Evolutionary conservation across 768 basidiomycete genomes (phyloP).

Genomic region (Mrakia gelida): DNA sequence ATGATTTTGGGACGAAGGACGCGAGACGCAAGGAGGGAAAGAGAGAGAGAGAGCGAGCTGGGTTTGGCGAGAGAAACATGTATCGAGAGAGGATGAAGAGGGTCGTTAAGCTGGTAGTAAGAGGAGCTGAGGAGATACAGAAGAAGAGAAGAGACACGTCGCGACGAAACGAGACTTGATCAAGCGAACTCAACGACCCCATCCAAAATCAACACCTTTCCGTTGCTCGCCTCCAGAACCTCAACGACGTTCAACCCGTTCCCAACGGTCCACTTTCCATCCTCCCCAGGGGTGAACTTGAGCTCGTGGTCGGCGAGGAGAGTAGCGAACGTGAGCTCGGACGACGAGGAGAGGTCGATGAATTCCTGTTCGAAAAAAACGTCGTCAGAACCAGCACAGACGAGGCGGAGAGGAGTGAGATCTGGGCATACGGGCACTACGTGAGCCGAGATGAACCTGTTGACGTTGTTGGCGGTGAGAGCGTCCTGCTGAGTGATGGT

Average conservation of each 20-base stretch:
- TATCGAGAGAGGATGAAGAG: too few species aligned
- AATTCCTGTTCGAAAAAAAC: neutral
- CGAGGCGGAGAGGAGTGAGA: neutral
- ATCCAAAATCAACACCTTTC: neutral
- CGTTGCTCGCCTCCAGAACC: slow-evolving; percentile 3
- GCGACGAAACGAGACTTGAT: too few species aligned
- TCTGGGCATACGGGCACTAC: slow-evolving; percentile 4
- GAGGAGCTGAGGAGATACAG: too few species aligned
- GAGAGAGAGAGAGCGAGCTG: too few species aligned
- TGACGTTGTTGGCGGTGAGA: neutral
- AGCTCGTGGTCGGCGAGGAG: neutral
- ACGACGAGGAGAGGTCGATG: neutral
- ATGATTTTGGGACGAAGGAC: too few species aligned
- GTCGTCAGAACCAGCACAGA: neutral
- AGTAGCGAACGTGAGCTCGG: neutral
- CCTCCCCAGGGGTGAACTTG: neutral
- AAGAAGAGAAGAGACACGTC: too few species aligned
- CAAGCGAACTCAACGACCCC: neutral
- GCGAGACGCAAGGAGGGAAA: too few species aligned
- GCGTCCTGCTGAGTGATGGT: slow-evolving; percentile 17
- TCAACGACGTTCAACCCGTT: neutral
- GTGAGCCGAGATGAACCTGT: slow-evolving; percentile 17
- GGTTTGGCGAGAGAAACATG: too few species aligned
- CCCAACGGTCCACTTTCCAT: neutral
- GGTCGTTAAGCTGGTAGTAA: too few species aligned